Conservation (phyloP, 2,329 filamentous ascomycete species). For the Macrophomina tecta region DNA sequence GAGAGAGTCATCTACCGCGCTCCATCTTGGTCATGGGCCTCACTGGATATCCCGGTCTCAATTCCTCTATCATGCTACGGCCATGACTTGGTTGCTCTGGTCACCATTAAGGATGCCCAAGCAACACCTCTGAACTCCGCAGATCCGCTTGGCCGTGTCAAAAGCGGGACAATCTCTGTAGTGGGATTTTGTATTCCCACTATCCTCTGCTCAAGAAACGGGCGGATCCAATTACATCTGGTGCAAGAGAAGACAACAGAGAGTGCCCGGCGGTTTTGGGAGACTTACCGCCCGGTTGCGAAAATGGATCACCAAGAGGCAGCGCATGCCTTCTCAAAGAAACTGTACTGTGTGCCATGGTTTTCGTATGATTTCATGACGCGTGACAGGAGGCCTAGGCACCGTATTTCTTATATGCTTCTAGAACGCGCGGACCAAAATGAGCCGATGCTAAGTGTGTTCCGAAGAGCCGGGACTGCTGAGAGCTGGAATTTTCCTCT, state of each 20-base stretch:
- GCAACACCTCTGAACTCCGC: not conserved
- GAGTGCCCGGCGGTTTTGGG: not conserved
- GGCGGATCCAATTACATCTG: not conserved
- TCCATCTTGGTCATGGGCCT: slow-evolving; percentile 21
- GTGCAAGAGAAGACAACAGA: not conserved
- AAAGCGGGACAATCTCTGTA: not conserved
- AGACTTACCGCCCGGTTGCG: not conserved
- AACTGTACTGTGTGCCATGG: slow-evolving; percentile 9
- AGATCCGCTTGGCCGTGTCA: not conserved
- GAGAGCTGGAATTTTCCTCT: slow-evolving; percentile 13
- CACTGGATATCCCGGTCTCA: slow-evolving; percentile 1
- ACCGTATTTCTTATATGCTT: slow-evolving; percentile 1
- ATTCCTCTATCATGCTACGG: slow-evolving; percentile 5
- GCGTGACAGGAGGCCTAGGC: not conserved
- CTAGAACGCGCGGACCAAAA: not conserved
- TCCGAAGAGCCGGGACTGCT: not conserved
- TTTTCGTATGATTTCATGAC: slow-evolving; percentile 14
- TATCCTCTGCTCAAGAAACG: not conserved
- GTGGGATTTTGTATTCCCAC: slow-evolving; percentile 2
- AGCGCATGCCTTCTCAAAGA: not conserved
- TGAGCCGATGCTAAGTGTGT: not conserved
- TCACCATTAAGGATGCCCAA: not conserved
- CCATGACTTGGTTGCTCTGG: not conserved
- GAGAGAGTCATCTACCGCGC: not conserved
- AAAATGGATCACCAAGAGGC: not conserved